phyloP scores from a whole-genome alignment of 108 stramenopile species.

The Pseudonitzschia multistriata region DNA sequence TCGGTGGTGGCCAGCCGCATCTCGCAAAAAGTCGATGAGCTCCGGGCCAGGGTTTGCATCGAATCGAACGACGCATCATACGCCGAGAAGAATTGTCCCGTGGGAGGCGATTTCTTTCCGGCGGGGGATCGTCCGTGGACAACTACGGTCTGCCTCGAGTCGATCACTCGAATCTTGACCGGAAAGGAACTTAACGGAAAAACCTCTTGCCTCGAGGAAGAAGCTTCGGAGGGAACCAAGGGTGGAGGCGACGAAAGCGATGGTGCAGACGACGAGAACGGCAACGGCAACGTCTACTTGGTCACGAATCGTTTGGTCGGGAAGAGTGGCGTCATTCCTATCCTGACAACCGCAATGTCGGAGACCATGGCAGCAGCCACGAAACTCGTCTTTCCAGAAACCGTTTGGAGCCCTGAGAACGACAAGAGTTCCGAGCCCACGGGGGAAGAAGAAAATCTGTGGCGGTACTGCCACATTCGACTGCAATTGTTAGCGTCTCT shows the following conservation, averaged over 20 bases:
- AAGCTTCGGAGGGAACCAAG: conserved; percentile 1
- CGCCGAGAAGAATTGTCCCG: not conserved
- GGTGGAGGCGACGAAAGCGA: conserved; percentile 18
- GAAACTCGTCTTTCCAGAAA: not conserved
- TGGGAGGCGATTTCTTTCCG: not conserved
- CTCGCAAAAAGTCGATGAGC: not conserved
- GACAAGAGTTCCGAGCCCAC: not conserved
- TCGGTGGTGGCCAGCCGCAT: not conserved
- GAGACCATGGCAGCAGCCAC: conserved; percentile 41
- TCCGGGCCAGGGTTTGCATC: conserved; percentile 1
- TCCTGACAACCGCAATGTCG: conserved; percentile 53
- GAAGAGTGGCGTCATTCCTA: conserved; percentile 55
- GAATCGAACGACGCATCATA: conserved; percentile 1
- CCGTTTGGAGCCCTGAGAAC: not conserved
- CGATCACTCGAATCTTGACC: conserved; percentile 53
- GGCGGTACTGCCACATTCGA: conserved; percentile 42
- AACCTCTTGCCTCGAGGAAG: conserved; percentile 38
- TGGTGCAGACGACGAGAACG: conserved; percentile 33
- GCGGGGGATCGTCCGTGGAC: conserved; percentile 15
- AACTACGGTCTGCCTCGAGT: conserved; percentile 41
- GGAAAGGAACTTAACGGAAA: conserved; percentile 50
- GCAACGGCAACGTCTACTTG: conserved; percentile 59
- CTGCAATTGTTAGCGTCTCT: conserved; percentile 52
- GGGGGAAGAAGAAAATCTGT: conserved; percentile 35
- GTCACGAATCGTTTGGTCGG: conserved; percentile 61